Evolutionary conservation across 179 eudicot genomes (phyloP).

Genomic region (Beta lomatogona): DNA sequence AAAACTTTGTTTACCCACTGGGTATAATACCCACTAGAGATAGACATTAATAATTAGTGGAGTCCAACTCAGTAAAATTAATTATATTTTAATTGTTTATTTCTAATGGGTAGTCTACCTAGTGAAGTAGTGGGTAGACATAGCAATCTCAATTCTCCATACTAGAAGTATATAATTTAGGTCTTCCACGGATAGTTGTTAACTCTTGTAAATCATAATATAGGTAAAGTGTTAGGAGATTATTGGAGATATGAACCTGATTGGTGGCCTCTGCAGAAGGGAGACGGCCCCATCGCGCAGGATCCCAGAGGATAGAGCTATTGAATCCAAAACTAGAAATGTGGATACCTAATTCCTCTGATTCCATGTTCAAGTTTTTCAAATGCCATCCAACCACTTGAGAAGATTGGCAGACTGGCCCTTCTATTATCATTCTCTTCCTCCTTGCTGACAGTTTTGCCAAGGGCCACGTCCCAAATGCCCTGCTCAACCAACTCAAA

Average conservation of each 20-base stretch:
- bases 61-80: too few relatives aligned
- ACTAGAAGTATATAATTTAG: too few relatives aligned
- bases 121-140: too few relatives aligned
- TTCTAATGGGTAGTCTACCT: too few relatives aligned
- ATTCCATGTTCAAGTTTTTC: constrained; percentile 41
- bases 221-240: too few relatives aligned
- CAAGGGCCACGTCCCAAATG: constrained; percentile 90
- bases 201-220: too few relatives aligned
- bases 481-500: constrained; percentile 46
- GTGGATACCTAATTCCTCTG: constrained; percentile 46
- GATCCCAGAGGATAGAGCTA: constrained; percentile 97
- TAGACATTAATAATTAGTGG: too few relatives aligned
- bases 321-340: constrained; percentile 92
- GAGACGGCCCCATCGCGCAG: constrained; percentile 92
- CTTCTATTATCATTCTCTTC: constrained; percentile 69
- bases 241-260: constrained; percentile 40
- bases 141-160: too few relatives aligned
- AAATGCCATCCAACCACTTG: constrained; percentile 88
- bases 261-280: constrained; percentile 61
- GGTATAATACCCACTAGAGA: too few relatives aligned
- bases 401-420: constrained; percentile 81
- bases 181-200: too few relatives aligned
- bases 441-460: constrained; percentile 64
- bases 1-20: too few relatives aligned
- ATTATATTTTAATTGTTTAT: too few relatives aligned